Conservation (phyloP, 2,329 filamentous ascomycete genomes). For the Capronia coronata region DNA sequence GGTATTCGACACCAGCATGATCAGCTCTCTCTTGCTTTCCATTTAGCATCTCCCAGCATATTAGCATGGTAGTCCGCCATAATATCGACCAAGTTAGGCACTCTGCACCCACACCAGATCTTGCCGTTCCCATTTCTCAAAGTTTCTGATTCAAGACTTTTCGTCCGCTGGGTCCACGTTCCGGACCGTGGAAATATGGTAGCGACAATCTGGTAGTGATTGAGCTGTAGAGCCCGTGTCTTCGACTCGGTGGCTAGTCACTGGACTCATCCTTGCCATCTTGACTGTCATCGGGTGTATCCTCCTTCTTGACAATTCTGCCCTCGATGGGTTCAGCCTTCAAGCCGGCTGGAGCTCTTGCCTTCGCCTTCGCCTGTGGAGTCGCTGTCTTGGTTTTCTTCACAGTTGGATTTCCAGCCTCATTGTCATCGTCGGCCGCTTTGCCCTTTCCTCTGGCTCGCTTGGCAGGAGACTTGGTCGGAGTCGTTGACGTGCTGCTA, state of each 20-base stretch:
- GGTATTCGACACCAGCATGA: no score
- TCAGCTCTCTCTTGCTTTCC: no score
- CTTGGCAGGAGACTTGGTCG: neutral
- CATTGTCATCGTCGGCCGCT: constrained; percentile 1
- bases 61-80: no score
- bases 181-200: no score
- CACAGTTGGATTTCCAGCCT: neutral
- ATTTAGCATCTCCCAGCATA: no score
- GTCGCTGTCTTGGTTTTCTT: neutral
- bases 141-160: no score
- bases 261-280: neutral
- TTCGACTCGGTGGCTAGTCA: no score
- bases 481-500: neutral
- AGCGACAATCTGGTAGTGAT: no score
- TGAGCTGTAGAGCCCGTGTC: neutral
- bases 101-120: no score
- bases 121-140: no score
- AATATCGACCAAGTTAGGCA: no score
- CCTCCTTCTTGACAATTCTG: neutral
- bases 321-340: neutral
- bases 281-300: neutral
- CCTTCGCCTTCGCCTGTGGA: neutral
- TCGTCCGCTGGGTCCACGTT: no score
- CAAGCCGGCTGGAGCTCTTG: neutral
- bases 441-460: neutral